Evolutionary conservation across 305 asterid species (phyloP), one percentile per base, ranked within the genome.

Genomic region (Withania somnifera): DNA sequence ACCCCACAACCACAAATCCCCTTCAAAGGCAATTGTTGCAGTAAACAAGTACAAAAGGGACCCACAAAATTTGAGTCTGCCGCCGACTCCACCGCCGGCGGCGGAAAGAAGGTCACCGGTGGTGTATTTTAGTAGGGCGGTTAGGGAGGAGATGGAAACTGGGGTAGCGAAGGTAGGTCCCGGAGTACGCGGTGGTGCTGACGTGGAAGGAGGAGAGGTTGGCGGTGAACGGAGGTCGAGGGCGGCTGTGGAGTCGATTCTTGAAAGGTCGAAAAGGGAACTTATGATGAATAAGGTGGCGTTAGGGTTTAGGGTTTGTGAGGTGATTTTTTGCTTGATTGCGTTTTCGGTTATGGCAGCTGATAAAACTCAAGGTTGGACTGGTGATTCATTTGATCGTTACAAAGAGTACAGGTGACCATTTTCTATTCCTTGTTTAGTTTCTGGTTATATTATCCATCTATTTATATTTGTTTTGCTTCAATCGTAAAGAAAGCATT

Each of bases 291-390:
- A 61, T 68, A 86, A 68, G 82, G 87, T 87, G 80, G 92, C 90
- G 9, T 82, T 95, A 87, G 96, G 88, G 81, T 88, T 95, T 82
- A 90, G 99, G 83, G 86, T 91, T 64, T 91, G 90, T 83, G 97
- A 89, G 78, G 84, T 90, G 36, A 79, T 94, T 20, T 86, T 86
- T 63, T 88, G 94, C 79, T 86, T 91, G 90, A 69, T 91, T 56
- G 87, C 94, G 0, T 90, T 92, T 84, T 88, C 93, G 15, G 91
- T 89, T 42, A 90, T 92, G 94, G 97, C 92, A 82, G 93, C 98
- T 63, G 95, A 95, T 85, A 92, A 87, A 86, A 94, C 97, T 66
- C 87, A 87, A 81, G 99, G 99, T 4, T 95, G 99, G 99, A 90
- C 90, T 73, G 98, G 98, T 17, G 98, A 95, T 87, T 95, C 99